phyloP scores from a whole-genome alignment of 2,329 filamentous ascomycete species.

The Beauveria scarabaeidicola region DNA sequence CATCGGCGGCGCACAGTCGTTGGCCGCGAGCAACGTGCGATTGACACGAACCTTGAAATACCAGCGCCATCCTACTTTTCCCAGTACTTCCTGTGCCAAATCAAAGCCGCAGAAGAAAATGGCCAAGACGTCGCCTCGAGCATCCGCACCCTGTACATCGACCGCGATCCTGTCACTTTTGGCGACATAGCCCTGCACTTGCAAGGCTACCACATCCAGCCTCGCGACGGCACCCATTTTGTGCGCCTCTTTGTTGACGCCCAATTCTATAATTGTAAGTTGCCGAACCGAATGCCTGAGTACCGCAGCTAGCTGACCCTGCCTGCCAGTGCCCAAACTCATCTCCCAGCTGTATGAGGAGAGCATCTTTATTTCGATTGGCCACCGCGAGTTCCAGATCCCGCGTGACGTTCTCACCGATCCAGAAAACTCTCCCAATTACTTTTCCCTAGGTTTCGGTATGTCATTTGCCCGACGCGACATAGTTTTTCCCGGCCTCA shows the following conservation, averaged over 20 bases:
- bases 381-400: slow-evolving; percentile 79
- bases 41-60: neutral
- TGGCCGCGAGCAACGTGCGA: neutral
- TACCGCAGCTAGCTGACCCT: neutral
- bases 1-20: neutral
- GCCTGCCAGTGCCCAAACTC: slow-evolving; percentile 63
- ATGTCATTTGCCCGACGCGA: slow-evolving; percentile 75
- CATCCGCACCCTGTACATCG: slow-evolving; percentile 84
- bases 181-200: slow-evolving; percentile 82
- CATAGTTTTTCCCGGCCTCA: slow-evolving; percentile 79
- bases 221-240: slow-evolving; percentile 76
- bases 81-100: slow-evolving; percentile 80
- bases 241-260: slow-evolving; percentile 90
- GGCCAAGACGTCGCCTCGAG: slow-evolving; percentile 40
- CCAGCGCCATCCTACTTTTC: slow-evolving; percentile 93
- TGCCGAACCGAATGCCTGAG: neutral
- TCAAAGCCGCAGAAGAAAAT: slow-evolving; percentile 54
- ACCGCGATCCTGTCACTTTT: slow-evolving; percentile 85
- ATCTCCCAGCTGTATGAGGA: slow-evolving; percentile 88
- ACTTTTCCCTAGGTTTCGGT: slow-evolving; percentile 84
- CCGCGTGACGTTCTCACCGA: slow-evolving; percentile 77
- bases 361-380: slow-evolving; percentile 87
- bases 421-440: slow-evolving; percentile 89
- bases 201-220: slow-evolving; percentile 82
- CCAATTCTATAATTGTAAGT: slow-evolving; percentile 79